Evolutionary conservation across 176 grass and related monocot genomes (phyloP).

Genomic region (Tuctoria greenei): DNA sequence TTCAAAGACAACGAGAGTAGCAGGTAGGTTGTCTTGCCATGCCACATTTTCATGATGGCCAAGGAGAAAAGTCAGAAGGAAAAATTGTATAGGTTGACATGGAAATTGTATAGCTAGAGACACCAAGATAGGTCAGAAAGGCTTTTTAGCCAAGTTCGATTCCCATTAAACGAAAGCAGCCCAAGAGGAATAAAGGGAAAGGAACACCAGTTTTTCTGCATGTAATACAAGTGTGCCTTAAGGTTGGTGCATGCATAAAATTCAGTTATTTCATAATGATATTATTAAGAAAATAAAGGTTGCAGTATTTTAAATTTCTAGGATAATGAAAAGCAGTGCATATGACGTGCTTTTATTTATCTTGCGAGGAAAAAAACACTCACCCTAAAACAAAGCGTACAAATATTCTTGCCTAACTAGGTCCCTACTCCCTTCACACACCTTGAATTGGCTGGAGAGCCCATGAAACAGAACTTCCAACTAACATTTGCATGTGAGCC

Average conservation of each 20-base stretch:
- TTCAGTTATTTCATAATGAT: neutral
- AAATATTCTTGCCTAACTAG: neutral
- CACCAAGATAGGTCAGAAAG: neutral
- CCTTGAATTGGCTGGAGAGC: neutral
- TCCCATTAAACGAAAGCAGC: neutral
- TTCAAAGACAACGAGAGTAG: too few species aligned
- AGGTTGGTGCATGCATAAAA: neutral
- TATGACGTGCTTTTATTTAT: neutral
- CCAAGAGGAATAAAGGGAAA: neutral
- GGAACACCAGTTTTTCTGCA: too few species aligned
- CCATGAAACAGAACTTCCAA: constrained; percentile 1
- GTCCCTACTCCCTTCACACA: neutral
- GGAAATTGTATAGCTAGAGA: neutral
- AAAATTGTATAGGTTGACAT: neutral
- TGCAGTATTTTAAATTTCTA: neutral
- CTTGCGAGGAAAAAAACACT: neutral
- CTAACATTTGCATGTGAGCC: neutral
- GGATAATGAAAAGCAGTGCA: neutral
- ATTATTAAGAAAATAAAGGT: neutral
- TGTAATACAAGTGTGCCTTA: neutral
- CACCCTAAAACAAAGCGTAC: neutral
- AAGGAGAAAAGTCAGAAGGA: constrained; percentile 16
- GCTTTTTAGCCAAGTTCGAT: neutral
- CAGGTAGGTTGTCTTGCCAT: neutral
- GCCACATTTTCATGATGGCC: neutral